A percentile compares a stretch with the other conserved stretches of the same genome.
Evolutionary conservation across 2,329 filamentous ascomycete genomes (phyloP).

Genomic region (Penicillium sp.): DNA sequence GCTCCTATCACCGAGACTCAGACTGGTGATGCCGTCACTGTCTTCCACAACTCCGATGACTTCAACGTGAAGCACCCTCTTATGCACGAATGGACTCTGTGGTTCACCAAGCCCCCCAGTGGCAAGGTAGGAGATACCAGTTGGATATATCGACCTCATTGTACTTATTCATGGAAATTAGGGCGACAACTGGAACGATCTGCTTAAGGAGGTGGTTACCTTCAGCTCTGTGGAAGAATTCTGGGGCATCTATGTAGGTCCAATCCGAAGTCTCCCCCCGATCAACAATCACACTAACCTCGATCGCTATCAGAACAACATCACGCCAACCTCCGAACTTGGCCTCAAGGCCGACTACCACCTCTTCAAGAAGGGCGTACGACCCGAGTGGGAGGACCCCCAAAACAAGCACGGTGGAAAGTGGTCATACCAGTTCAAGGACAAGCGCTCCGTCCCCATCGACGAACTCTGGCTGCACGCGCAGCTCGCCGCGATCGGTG

Average conservation of each 20-base stretch:
- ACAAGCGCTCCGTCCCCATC: constrained; percentile 87
- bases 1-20: constrained; percentile 50
- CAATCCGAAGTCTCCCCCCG: not conserved
- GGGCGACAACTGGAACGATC: constrained; percentile 98
- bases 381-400: constrained; percentile 96
- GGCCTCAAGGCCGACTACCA: constrained; percentile 99
- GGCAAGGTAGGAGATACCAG: constrained; percentile 67
- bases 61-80: constrained; percentile 99
- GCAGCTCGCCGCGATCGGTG: constrained; percentile 93
- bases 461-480: constrained; percentile 96
- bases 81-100: constrained; percentile 96
- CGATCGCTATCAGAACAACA: constrained; percentile 76
- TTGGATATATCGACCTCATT: not conserved
- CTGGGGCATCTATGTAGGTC: constrained; percentile 95
- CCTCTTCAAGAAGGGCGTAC: constrained; percentile 95
- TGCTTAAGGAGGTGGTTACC: constrained; percentile 97
- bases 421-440: constrained; percentile 98
- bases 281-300: constrained; percentile 12
- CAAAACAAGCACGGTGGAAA: constrained; percentile 99
- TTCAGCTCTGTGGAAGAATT: constrained; percentile 99
- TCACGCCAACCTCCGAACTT: constrained; percentile 90
- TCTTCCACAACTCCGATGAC: constrained; percentile 98
- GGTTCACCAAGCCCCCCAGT: constrained; percentile 98
- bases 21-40: constrained; percentile 70
- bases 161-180: constrained; percentile 39